A percentile compares a stretch with the other conserved stretches of the same genome.
These are phyloP conservation scores for Backusella parvicylindrica DNA, from an alignment of 192 early-diverging fungal genomes.

Conservation along the genomic window DNA sequence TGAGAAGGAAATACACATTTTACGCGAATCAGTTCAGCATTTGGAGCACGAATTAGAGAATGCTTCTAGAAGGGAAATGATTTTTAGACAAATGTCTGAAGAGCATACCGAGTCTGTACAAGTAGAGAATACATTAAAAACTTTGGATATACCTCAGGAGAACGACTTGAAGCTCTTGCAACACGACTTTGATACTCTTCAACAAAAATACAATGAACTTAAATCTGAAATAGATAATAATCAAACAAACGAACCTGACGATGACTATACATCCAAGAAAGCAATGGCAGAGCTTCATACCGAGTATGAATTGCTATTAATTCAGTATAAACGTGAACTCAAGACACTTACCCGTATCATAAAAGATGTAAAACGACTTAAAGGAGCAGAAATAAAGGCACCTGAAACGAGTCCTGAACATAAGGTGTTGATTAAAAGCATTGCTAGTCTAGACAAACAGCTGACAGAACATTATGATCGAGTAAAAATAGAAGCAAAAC, in stretches of 20 bases:
- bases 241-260: not conserved
- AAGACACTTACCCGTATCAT: not conserved
- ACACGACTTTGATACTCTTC: not conserved
- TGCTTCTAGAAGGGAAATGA: not conserved
- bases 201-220: not conserved
- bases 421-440: not conserved
- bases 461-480: slow-evolving; percentile 1
- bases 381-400: not conserved
- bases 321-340: slow-evolving; percentile 2
- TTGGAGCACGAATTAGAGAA: slow-evolving; percentile 15
- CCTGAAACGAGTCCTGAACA: not conserved
- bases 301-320: not conserved
- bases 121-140: slow-evolving; percentile 7
- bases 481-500: slow-evolving; percentile 2
- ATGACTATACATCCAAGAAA: not conserved
- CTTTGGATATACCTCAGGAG: not conserved
- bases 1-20: not conserved
- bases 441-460: not conserved
- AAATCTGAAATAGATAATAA: not conserved
- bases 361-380: not conserved
- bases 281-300: not conserved
- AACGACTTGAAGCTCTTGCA: not conserved
- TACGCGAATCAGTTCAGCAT: slow-evolving; percentile 1
- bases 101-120: not conserved
- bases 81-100: slow-evolving; percentile 5